Conservation (phyloP, 805 yeast genomes). For the Kuraishia piskuri region DNA sequence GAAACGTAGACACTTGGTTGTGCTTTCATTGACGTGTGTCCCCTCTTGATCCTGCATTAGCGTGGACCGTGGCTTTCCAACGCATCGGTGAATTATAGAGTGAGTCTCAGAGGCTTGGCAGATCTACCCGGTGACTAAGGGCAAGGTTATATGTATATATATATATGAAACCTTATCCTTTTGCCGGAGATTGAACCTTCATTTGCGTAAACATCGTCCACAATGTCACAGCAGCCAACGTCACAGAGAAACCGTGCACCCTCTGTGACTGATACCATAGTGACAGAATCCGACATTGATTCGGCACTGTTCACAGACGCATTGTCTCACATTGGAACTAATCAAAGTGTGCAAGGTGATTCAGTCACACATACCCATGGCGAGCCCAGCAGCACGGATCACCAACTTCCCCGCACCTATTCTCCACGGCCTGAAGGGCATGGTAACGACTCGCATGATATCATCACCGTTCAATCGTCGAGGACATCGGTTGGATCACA, state of each 20-base stretch:
- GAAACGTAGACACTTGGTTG: too few relatives aligned
- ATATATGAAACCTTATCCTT: neutral
- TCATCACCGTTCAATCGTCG: neutral
- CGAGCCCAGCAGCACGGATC: neutral
- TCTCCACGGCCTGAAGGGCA: neutral
- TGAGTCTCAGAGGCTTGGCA: too few relatives aligned
- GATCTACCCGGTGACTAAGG: too few relatives aligned
- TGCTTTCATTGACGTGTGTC: too few relatives aligned
- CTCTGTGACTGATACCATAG: neutral
- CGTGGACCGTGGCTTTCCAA: too few relatives aligned
- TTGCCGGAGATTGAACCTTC: neutral
- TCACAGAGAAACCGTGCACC: neutral
- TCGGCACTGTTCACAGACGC: neutral
- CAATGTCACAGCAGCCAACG: neutral
- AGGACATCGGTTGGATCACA: neutral
- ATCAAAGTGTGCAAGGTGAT: neutral
- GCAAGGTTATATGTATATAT: too few relatives aligned
- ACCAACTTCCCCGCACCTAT: neutral
- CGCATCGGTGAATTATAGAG: too few relatives aligned
- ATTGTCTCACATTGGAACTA: neutral
- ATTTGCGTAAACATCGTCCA: neutral
- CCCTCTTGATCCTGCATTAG: too few relatives aligned
- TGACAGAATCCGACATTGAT: neutral
- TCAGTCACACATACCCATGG: too few relatives aligned
- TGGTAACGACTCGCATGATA: neutral